phyloP scores from a whole-genome alignment of 2,329 filamentous ascomycete species.

The Colletotrichum spinosum region DNA sequence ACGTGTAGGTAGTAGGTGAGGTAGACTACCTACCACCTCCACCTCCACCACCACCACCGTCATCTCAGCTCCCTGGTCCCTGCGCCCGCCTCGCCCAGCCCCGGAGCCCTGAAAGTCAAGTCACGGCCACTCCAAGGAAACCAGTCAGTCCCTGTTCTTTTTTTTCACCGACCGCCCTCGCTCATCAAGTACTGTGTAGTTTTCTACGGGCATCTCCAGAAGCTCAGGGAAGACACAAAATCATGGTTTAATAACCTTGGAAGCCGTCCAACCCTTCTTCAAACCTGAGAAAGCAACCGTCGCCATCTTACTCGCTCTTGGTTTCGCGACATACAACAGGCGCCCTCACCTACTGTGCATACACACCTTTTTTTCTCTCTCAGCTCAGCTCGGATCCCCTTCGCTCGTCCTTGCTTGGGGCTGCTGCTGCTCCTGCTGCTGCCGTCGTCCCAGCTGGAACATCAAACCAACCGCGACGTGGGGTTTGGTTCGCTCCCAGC shows the following conservation, averaged over 20 bases:
- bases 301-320: not conserved
- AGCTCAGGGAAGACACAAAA: conserved; percentile 21
- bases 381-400: not conserved
- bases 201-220: conserved; percentile 25
- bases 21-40: not conserved
- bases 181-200: conserved; percentile 14
- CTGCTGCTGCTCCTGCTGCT: not conserved
- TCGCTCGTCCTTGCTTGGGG: conserved; percentile 8
- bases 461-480: conserved; percentile 5
- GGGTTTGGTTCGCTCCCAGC: conserved; percentile 6
- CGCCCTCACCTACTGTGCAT: too few species aligned
- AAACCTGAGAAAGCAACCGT: not conserved
- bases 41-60: not conserved
- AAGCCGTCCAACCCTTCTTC: not conserved
- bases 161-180: conserved; percentile 23
- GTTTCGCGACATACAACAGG: too few species aligned
- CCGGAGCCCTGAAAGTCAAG: conserved; percentile 32
- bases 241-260: conserved; percentile 36
- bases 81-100: conserved; percentile 30
- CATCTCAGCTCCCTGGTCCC: conserved; percentile 27
- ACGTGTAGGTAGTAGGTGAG: not conserved
- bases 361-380: too few species aligned
- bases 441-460: conserved; percentile 16
- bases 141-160: conserved; percentile 18
- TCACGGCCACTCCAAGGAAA: conserved; percentile 21